Evolutionary conservation across 2,329 filamentous ascomycete genomes (phyloP).

Genomic region (Aspergillus fischeri): DNA sequence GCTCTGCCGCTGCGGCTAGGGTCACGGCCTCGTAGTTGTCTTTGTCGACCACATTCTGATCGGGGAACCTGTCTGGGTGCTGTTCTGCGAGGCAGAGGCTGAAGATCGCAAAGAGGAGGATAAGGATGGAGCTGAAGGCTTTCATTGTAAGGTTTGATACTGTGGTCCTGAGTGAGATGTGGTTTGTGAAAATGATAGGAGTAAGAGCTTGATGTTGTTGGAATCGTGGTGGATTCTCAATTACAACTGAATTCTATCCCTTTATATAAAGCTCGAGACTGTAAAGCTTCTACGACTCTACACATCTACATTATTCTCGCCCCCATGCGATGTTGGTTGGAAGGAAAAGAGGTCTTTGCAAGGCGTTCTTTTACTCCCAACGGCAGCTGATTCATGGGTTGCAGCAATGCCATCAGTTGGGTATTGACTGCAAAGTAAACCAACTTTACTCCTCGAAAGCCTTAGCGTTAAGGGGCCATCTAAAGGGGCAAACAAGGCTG

Average conservation of each 20-base stretch:
- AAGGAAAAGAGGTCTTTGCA: no score
- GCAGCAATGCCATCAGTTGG: background rate
- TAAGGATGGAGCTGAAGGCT: background rate
- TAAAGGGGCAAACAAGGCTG: no score
- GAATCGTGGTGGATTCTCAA: no score
- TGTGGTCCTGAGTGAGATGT: background rate
- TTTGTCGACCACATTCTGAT: background rate
- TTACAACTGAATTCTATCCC: no score
- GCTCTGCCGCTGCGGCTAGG: background rate
- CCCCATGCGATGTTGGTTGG: no score
- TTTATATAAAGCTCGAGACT: no score
- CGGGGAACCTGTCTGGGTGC: background rate
- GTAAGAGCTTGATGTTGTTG: no score
- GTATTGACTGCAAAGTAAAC: background rate
- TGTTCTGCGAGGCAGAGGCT: no score
- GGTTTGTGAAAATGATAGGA: background rate
- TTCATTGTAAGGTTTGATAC: background rate
- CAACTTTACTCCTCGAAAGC: background rate
- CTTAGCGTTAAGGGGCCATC: background rate
- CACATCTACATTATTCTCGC: no score
- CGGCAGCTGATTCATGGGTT: no score
- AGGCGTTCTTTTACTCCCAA: background rate
- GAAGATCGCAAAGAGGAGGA: background rate
- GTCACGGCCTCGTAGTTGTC: background rate
- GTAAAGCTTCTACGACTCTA: no score